These are phyloP conservation scores for Vicia sativa DNA, from an alignment of 306 rosid genomes.

Conservation along the genomic window DNA sequence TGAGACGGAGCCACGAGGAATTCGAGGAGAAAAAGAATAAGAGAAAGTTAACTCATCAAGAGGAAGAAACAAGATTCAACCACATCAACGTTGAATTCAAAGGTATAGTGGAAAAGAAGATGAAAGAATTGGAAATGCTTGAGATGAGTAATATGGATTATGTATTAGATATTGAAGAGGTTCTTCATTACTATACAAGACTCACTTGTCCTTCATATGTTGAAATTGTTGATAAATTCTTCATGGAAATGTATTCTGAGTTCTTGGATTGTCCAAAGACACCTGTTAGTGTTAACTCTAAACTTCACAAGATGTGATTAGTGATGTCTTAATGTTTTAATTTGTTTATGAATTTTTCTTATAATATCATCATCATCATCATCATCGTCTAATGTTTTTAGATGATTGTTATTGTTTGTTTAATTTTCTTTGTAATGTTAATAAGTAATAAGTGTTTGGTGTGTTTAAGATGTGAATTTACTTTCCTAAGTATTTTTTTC, in stretches of 20 bases:
- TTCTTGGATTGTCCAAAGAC: conserved; percentile 40
- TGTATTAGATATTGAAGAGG: conserved; percentile 79
- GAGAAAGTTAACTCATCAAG: conserved; percentile 26
- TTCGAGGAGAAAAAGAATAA: conserved; percentile 14
- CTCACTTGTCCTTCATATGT: conserved; percentile 75
- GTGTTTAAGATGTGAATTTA: too few species aligned
- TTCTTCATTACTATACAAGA: conserved; percentile 82
- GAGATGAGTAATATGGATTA: conserved; percentile 74
- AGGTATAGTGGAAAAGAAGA: conserved; percentile 58
- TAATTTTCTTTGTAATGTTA: background rate
- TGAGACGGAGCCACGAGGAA: conserved; percentile 26
- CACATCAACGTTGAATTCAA: background rate
- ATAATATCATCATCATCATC: conserved; percentile 5
- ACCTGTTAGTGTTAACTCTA: too few species aligned
- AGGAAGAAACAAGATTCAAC: conserved; percentile 34
- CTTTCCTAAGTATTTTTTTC: too few species aligned
- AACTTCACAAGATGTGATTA: conserved; percentile 32
- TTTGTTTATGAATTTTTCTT: conserved; percentile 34
- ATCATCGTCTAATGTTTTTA: conserved; percentile 9
- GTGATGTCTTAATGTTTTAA: conserved; percentile 37
- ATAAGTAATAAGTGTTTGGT: conserved; percentile 8
- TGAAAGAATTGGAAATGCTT: conserved; percentile 76
- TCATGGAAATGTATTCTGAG: conserved; percentile 68
- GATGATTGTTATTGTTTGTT: conserved; percentile 27
- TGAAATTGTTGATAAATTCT: conserved; percentile 78